A percentile compares a stretch with the other conserved stretches of the same genome.
Evolutionary conservation across 768 basidiomycete species (phyloP).

Genomic region (Serendipita sp.): DNA sequence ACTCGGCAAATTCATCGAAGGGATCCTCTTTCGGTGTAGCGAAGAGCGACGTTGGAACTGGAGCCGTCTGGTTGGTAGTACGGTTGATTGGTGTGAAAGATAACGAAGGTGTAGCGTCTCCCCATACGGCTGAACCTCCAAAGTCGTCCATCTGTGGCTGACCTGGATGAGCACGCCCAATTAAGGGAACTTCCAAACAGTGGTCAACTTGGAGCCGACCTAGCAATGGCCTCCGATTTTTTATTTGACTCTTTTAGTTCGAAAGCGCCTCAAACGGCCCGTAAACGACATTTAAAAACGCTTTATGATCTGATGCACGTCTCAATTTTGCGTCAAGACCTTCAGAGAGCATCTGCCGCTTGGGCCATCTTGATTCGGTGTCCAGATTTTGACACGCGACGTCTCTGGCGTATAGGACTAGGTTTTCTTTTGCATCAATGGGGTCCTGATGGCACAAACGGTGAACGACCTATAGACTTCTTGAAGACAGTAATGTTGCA

Average conservation of each 20-base stretch:
- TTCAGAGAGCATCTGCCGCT: conserved; percentile 43
- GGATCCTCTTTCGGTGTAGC: background rate
- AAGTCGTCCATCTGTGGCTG: conserved; percentile 52
- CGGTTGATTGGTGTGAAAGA: no score
- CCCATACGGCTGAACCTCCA: conserved; percentile 59
- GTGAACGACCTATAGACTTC: conserved; percentile 35
- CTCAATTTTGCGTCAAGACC: conserved; percentile 50
- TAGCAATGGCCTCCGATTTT: conserved; percentile 22
- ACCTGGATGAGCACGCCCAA: background rate
- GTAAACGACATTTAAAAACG: conserved; percentile 58
- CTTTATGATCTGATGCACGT: conserved; percentile 61
- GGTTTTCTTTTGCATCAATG: conserved; percentile 29
- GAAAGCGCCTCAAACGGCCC: conserved; percentile 33
- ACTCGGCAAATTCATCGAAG: conserved; percentile 13
- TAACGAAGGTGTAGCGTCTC: conserved; percentile 22
- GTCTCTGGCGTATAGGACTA: conserved; percentile 55
- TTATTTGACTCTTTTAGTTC: conserved; percentile 45
- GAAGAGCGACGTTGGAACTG: conserved; percentile 8
- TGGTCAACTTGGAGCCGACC: conserved; percentile 7
- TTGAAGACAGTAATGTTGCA: conserved; percentile 58
- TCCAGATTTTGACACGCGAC: conserved; percentile 60
- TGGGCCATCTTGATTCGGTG: conserved; percentile 66
- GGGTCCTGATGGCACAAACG: conserved; percentile 17
- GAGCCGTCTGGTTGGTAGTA: conserved; percentile 11
- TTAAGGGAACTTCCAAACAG: background rate